Evolutionary conservation across 2,329 filamentous ascomycete genomes (phyloP), one percentile per base, ranked within the genome.

Genomic region (Sclerotinia nivalis): DNA sequence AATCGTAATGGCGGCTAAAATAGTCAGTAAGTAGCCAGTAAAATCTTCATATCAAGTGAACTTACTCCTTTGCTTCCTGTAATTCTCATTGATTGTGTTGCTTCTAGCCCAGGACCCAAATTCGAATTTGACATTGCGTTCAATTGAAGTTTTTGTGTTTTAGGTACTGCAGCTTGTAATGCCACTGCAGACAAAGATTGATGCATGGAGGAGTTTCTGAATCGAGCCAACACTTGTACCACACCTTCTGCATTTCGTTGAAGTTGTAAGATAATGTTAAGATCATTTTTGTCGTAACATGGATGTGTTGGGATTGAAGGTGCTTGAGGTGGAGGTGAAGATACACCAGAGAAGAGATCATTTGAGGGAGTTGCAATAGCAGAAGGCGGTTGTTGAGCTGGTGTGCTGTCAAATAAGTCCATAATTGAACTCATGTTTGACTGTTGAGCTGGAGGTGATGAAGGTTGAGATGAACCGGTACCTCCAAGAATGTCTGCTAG

Each of bases 91-190:
- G 89, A 86, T 82, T 98, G 96, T 71, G 91, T 93, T 22, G 93
- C 95, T 78, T 97, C 93, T 55, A 90, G 88, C 20, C 93, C 93
- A 9, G 89, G 88, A 18, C 84, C 88, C 56, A 99, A 79, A 45
- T 96, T 92, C 6, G 89, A 83, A 73, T 88, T 92, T 74, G 93
- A 97, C 74, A 99, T 97, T 70, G 91, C 93, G 79, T 96, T 91
- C 74, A 99, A 83, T 79, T 97, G 93, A 76, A 99, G 82, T 80
- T 96, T 97, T 82, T 99, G 96, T 58, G 92, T 93, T 82, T 98
- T 99, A 12, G 96, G 96, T 68, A 99, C 96, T 0, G 96, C 96
- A 56, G 95, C 96, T 80, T 99, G 96, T 74, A 99, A 80, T 37
- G 92, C 93, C 43, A 98, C 92, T 59, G 87, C 88, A 22, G 89